These are phyloP conservation scores for Zopfochytrium polystomum DNA, from an alignment of 371 early-diverging fungal species.

Conservation along the genomic window DNA sequence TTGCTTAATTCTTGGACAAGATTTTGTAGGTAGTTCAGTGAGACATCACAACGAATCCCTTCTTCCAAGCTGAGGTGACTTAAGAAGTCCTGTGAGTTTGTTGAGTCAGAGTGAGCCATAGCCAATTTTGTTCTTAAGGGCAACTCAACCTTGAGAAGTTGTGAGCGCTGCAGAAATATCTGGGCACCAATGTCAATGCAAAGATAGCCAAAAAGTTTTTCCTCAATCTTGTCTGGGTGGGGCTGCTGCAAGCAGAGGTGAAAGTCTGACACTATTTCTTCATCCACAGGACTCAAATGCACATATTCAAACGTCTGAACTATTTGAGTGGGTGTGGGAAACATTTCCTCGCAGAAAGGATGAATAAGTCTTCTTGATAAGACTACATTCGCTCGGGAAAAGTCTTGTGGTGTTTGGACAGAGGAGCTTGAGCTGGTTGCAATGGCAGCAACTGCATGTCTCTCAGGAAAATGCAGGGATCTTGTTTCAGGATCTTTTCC, in stretches of 20 bases:
- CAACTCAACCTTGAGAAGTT: conserved; percentile 20
- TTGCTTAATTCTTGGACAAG: conserved; percentile 11
- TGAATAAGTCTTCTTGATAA: neutral
- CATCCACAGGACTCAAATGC: conserved; percentile 31
- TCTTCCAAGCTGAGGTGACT: conserved; percentile 6
- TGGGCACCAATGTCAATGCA: conserved; percentile 29
- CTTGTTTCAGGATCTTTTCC: too few relatives aligned
- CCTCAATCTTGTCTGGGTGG: conserved; percentile 13
- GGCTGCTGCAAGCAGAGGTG: conserved; percentile 7
- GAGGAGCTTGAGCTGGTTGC: neutral
- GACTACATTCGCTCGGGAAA: conserved; percentile 3
- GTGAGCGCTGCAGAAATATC: conserved; percentile 31
- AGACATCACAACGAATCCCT: neutral
- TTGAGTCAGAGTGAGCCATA: neutral
- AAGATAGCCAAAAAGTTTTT: conserved; percentile 30
- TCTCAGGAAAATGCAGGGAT: neutral
- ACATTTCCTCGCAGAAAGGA: neutral
- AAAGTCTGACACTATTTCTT: conserved; percentile 22
- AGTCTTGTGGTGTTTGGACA: neutral
- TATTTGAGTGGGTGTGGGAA: conserved; percentile 22
- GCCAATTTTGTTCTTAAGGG: neutral
- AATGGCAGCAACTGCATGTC: conserved; percentile 2
- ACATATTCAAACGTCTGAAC: conserved; percentile 21
- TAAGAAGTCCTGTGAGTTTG: conserved; percentile 16
- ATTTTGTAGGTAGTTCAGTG: conserved; percentile 10